Percentiles rank a stretch among this genome's conserved stretches.
phyloP scores from a whole-genome alignment of 441 rosid species.

The Lepidium campestre region DNA sequence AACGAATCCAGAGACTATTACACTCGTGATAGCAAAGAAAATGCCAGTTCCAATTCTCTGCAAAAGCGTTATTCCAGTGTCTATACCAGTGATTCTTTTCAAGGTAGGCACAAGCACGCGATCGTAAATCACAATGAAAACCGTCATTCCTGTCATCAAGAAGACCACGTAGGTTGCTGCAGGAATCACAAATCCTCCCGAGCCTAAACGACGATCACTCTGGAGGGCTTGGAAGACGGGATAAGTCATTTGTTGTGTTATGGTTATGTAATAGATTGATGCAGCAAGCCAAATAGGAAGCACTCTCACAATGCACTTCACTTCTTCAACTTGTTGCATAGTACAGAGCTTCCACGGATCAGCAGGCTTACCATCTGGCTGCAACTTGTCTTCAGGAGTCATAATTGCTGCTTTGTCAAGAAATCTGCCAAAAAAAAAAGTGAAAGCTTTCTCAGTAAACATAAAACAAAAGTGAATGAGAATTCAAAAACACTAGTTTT shows the following conservation, averaged over 20 bases:
- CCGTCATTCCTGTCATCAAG: slow-evolving; percentile 53
- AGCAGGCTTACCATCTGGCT: slow-evolving; percentile 57
- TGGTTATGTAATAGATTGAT: slow-evolving; percentile 37
- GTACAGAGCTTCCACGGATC: slow-evolving; percentile 72
- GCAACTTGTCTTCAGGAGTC: slow-evolving; percentile 41
- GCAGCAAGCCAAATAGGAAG: slow-evolving; percentile 59
- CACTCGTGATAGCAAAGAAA: slow-evolving; percentile 33
- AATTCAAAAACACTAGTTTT: neutral
- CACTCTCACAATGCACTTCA: slow-evolving; percentile 64
- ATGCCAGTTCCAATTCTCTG: slow-evolving; percentile 73
- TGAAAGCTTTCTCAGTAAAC: slow-evolving; percentile 1
- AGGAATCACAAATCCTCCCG: slow-evolving; percentile 44
- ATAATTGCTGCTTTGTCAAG: slow-evolving; percentile 65
- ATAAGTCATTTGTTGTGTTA: slow-evolving; percentile 59
- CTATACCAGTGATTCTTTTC: slow-evolving; percentile 49
- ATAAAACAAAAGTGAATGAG: neutral
- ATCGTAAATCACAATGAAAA: slow-evolving; percentile 67
- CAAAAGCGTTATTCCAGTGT: slow-evolving; percentile 61
- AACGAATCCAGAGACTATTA: slow-evolving; percentile 48
- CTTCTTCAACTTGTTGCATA: slow-evolving; percentile 83
- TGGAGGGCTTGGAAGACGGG: slow-evolving; percentile 77
- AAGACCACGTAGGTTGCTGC: slow-evolving; percentile 71
- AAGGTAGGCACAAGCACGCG: slow-evolving; percentile 50
- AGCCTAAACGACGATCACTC: slow-evolving; percentile 51
- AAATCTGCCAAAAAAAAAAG: slow-evolving; percentile 34